Percentiles rank a stretch among this genome's conserved stretches.
Conservation (phyloP, 192 early-diverging fungal genomes). For the Linnemannia hyalina region DNA sequence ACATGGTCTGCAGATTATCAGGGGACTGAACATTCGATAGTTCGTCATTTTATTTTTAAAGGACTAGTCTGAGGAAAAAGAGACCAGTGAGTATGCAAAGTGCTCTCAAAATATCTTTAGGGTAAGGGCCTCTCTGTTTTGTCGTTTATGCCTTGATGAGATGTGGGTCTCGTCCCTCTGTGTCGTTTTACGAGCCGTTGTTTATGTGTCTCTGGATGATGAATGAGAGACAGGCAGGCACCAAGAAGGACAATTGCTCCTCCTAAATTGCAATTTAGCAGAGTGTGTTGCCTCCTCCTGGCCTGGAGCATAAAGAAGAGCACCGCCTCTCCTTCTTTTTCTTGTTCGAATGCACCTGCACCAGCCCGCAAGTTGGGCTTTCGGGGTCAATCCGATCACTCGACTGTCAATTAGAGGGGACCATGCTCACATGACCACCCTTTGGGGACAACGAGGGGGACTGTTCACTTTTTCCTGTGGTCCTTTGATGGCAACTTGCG, state of each 20-base stretch:
- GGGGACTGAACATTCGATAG: neutral
- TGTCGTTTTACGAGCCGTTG: neutral
- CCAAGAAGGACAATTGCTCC: neutral
- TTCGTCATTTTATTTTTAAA: neutral
- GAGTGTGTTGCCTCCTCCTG: neutral
- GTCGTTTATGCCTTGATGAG: too few relatives aligned
- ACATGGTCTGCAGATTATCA: neutral
- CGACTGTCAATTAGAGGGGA: neutral
- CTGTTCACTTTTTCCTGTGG: neutral
- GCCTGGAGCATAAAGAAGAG: neutral
- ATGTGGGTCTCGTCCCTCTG: too few relatives aligned
- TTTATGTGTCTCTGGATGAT: neutral
- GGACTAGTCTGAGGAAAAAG: too few relatives aligned
- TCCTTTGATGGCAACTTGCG: neutral
- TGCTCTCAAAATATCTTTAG: too few relatives aligned
- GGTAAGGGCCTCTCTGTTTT: too few relatives aligned
- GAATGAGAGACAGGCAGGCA: neutral
- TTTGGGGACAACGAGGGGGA: neutral
- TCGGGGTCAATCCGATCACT: neutral
- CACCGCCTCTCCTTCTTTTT: neutral
- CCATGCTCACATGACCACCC: neutral
- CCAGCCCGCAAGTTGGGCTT: neutral
- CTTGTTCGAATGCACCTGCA: too few relatives aligned
- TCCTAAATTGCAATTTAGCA: neutral
- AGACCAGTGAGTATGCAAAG: too few relatives aligned